phyloP scores from a whole-genome alignment of 306 rosid species.

The Gastrolobium villosum region DNA sequence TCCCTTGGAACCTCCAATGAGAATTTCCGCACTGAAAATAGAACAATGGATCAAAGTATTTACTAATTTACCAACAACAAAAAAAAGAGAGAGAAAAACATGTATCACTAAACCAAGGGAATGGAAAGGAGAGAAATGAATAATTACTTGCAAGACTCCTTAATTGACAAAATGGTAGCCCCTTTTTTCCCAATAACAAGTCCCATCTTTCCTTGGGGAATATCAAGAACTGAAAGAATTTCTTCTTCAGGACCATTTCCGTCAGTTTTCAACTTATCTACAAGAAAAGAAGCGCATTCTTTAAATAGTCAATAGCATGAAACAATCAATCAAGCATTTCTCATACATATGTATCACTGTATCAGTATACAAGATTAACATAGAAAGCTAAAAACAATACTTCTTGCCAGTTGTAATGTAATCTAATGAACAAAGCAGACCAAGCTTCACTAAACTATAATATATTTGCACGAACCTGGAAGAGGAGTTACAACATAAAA shows the following conservation, averaged over 20 bases:
- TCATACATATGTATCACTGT: background rate
- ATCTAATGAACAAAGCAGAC: conserved; percentile 35
- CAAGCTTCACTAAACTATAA: conserved; percentile 29
- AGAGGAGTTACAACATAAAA: conserved; percentile 2
- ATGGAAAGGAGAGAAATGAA: conserved; percentile 35
- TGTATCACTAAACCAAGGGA: conserved; percentile 40
- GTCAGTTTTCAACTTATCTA: conserved; percentile 66
- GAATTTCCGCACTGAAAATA: conserved; percentile 86
- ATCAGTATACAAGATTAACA: conserved; percentile 15
- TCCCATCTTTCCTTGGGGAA: conserved; percentile 95
- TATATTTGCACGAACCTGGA: conserved; percentile 26
- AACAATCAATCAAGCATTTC: conserved; percentile 30
- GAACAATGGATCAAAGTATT: conserved; percentile 11
- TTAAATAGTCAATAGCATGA: conserved; percentile 38
- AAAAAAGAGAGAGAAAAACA: background rate
- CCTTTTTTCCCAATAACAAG: conserved; percentile 87
- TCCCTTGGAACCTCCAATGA: conserved; percentile 85
- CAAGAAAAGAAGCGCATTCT: conserved; percentile 39
- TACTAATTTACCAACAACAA: background rate
- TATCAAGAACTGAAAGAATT: conserved; percentile 89
- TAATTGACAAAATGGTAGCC: conserved; percentile 79
- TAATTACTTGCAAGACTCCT: conserved; percentile 84
- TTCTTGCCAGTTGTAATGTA: conserved; percentile 22
- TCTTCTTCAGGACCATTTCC: conserved; percentile 81
- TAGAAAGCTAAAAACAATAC: conserved; percentile 39